Base-by-base conservation (phyloP, 495 filamentous ascomycete genomes). In the Daldinia bambusicola region DNA sequence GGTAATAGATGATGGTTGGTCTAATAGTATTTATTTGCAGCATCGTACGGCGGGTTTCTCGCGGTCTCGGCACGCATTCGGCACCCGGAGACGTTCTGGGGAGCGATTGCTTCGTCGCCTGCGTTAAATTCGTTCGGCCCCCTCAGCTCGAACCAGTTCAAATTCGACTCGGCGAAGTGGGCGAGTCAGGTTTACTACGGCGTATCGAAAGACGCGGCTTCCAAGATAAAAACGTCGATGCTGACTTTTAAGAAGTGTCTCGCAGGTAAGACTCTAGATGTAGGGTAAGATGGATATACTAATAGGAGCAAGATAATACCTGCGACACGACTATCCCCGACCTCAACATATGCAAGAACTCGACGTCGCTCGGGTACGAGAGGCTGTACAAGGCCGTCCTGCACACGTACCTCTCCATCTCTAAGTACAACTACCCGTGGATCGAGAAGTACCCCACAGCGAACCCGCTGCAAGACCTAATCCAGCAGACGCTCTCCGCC, bases 31-130 rank as follows among this genome's bases (percentile, higher is more conserved):
- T 63, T 1, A 14, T 13, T 60, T 4, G 32, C 5, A 70, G 70
- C 70, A 63, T 75, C 72, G n/a, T 75, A 75, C 37, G 63, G 72
- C 14, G 72, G 72, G 0, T 75, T 75, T 12, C 72, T 75, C 10
- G 68, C 72, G 2, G 72, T 74, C 6, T 63, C 61, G 18, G 72
- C 72, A 9, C 72, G 72, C 4, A 59, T 74, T 20, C 72, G 60
- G 9, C 58, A 74, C 51, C 68, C 72, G 10, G 37, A 71, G 16
- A 65, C 59, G 9, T 74, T 74, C 32, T 57, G 64, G 9, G 72
- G 72, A 9, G 72, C 68, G 0, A 69, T 73, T 32, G 70, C 70
- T 0, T 74, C 63, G 6, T 71, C 67, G 30, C 68, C 72, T 1
- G 67, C 67, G 1, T 32, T 74, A 30, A 65, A 59, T 18, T 74